phyloP scores from a whole-genome alignment of 768 basidiomycete species.

The Psilocybe cubensis region DNA sequence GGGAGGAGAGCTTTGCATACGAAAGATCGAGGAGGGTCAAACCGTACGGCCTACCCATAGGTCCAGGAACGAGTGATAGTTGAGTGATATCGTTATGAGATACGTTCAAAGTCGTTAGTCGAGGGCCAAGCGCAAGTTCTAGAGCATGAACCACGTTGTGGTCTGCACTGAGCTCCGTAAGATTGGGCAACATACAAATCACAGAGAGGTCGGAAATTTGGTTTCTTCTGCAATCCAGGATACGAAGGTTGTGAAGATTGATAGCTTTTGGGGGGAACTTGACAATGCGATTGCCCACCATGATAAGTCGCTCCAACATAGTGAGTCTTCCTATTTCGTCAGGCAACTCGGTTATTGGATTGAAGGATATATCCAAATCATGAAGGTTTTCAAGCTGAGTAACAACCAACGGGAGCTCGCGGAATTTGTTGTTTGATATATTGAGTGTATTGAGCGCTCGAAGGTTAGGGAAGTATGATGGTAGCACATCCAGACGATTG shows the following conservation, averaged over 20 bases:
- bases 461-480: slow-evolving; percentile 82
- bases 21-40: slow-evolving; percentile 85
- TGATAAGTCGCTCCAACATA: slow-evolving; percentile 70
- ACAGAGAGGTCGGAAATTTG: slow-evolving; percentile 74
- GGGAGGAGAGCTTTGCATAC: slow-evolving; percentile 81
- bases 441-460: slow-evolving; percentile 76
- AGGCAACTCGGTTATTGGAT: slow-evolving; percentile 81
- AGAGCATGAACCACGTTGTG: slow-evolving; percentile 84
- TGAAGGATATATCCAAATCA: slow-evolving; percentile 95
- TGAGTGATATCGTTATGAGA: slow-evolving; percentile 91
- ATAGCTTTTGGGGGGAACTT: slow-evolving; percentile 67
- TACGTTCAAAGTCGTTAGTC: slow-evolving; percentile 67
- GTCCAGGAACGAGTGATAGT: slow-evolving; percentile 61
- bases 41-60: slow-evolving; percentile 27
- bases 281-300: slow-evolving; percentile 86
- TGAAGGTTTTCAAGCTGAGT: slow-evolving; percentile 71
- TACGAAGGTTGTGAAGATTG: slow-evolving; percentile 59
- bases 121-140: slow-evolving; percentile 74
- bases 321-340: slow-evolving; percentile 74
- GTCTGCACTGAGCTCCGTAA: slow-evolving; percentile 75
- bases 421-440: slow-evolving; percentile 96
- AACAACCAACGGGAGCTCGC: slow-evolving; percentile 72
- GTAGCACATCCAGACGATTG: slow-evolving; percentile 87
- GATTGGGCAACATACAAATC: slow-evolving; percentile 68
- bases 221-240: slow-evolving; percentile 89